Conservation (phyloP, 1,284 basidiomycete genomes). For the Sporisorium scitamineum region DNA sequence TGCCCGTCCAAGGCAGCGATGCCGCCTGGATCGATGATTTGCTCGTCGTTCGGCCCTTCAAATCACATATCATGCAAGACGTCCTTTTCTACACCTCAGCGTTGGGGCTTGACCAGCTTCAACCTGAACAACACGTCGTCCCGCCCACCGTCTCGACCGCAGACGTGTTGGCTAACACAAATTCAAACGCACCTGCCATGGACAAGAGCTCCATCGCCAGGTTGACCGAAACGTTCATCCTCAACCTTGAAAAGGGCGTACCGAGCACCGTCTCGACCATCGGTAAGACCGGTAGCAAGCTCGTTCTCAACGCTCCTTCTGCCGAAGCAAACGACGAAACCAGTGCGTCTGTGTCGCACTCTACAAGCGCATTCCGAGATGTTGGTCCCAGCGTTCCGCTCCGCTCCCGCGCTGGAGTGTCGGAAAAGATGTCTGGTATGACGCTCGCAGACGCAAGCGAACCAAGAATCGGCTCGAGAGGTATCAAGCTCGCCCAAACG, state of each 20-base stretch:
- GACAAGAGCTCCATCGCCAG: slow-evolving; percentile 61
- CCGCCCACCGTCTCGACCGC: slow-evolving; percentile 11
- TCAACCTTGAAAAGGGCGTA: slow-evolving; percentile 61
- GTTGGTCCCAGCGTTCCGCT: slow-evolving; percentile 45
- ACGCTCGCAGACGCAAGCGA: not conserved
- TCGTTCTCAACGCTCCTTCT: slow-evolving; percentile 45
- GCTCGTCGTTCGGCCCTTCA: slow-evolving; percentile 56
- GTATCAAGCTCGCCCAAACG: slow-evolving; percentile 43
- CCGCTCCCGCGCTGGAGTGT: not conserved
- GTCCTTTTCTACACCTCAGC: slow-evolving; percentile 44
- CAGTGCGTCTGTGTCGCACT: slow-evolving; percentile 2
- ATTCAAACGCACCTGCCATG: slow-evolving; percentile 18
- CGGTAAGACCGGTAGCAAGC: slow-evolving; percentile 60
- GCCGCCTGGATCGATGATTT: slow-evolving; percentile 57
- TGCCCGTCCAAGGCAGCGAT: slow-evolving; percentile 52
- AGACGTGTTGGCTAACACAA: slow-evolving; percentile 10
- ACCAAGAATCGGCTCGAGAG: slow-evolving; percentile 54
- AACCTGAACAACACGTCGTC: slow-evolving; percentile 32
- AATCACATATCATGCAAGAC: slow-evolving; percentile 48
- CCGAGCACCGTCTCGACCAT: slow-evolving; percentile 64
- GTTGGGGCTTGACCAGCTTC: slow-evolving; percentile 25
- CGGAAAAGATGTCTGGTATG: slow-evolving; percentile 9
- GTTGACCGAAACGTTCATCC: slow-evolving; percentile 60
- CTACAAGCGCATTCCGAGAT: slow-evolving; percentile 23
- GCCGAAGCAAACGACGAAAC: not conserved